Percentiles rank a stretch among this genome's conserved stretches.
phyloP scores from a whole-genome alignment of 768 basidiomycete species.

The Leccinum broughii region DNA sequence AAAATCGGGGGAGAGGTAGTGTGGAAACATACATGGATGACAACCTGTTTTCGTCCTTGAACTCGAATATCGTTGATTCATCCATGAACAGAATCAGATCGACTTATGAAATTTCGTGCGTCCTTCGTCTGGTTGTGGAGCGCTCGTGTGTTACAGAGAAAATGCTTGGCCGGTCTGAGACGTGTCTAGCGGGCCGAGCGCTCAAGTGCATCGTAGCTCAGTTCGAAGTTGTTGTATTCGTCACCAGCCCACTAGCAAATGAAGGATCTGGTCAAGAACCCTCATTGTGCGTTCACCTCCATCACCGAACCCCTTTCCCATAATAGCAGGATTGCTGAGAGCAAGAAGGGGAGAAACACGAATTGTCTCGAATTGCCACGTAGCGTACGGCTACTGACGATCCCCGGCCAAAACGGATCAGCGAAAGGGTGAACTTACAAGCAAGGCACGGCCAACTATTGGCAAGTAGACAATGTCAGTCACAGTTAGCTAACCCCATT shows the following conservation, averaged over 20 bases:
- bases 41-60: background rate
- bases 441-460: background rate
- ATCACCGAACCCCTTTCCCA: background rate
- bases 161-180: background rate
- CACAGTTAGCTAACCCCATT: background rate
- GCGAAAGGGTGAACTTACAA: background rate
- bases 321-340: background rate
- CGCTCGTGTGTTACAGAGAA: background rate
- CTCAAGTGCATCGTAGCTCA: background rate
- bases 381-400: background rate
- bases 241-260: background rate
- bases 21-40: background rate
- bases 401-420: background rate
- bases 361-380: background rate
- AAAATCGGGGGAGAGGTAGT: background rate
- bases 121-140: background rate
- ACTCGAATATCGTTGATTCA: background rate
- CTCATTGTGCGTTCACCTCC: background rate
- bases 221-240: background rate
- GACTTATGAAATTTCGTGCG: background rate
- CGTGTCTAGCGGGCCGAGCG: background rate
- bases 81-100: background rate
- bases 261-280: background rate
- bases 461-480: background rate
- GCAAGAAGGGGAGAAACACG: background rate